Evolutionary conservation across 2,329 filamentous ascomycete genomes (phyloP).

Genomic region (Exophiala lecanii-corni): DNA sequence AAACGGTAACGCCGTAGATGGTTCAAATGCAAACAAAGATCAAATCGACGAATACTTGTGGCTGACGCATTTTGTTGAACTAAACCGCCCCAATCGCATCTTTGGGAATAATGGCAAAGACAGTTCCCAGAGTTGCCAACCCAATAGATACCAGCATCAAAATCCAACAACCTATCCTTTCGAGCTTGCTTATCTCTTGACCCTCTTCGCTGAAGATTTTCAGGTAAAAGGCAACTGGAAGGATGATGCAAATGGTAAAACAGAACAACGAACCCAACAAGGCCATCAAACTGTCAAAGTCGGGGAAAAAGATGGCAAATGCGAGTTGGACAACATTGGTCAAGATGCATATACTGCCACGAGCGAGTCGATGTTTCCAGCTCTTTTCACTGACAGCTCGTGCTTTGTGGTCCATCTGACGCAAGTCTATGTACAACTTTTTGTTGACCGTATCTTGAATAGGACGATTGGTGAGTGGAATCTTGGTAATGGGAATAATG

Average conservation of each 20-base stretch:
- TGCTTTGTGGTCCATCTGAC: slow-evolving; percentile 33
- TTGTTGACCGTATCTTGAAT: slow-evolving; percentile 83
- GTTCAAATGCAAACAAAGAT: too few species aligned
- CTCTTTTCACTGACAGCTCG: slow-evolving; percentile 35
- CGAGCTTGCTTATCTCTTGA: slow-evolving; percentile 58
- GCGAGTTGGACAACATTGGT: slow-evolving; percentile 68
- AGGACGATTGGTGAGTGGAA: slow-evolving; percentile 79
- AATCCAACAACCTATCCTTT: slow-evolving; percentile 63
- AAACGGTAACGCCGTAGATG: too few species aligned
- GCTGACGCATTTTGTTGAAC: too few species aligned
- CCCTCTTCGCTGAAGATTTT: slow-evolving; percentile 78
- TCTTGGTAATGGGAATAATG: slow-evolving; percentile 91
- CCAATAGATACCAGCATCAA: slow-evolving; percentile 65
- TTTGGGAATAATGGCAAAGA: slow-evolving; percentile 84
- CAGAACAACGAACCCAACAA: slow-evolving; percentile 86
- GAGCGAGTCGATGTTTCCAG: slow-evolving; percentile 55
- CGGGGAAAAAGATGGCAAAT: slow-evolving; percentile 69
- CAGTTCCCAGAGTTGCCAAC: slow-evolving; percentile 71
- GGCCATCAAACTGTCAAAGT: slow-evolving; percentile 86
- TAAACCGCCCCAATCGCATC: slow-evolving; percentile 55
- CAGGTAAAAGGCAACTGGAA: slow-evolving; percentile 83
- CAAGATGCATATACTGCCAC: slow-evolving; percentile 58
- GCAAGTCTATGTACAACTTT: slow-evolving; percentile 65
- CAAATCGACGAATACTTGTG: too few species aligned
- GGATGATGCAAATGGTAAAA: slow-evolving; percentile 88